phyloP scores from a whole-genome alignment of 306 rosid genomes.

The Potentilla sterilis region DNA sequence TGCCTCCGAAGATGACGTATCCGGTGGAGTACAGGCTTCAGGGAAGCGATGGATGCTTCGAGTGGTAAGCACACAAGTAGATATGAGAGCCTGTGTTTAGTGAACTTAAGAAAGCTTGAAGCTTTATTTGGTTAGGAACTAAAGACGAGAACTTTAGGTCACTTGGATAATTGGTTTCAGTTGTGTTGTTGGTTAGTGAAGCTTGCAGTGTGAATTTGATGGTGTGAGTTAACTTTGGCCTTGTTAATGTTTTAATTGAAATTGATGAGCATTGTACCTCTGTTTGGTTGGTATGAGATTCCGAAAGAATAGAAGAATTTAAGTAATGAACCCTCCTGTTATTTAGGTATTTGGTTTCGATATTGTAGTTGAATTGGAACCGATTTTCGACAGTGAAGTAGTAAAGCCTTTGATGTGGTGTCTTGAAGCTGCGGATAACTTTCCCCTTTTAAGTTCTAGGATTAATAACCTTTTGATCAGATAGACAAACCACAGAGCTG shows the following conservation, averaged over 20 bases:
- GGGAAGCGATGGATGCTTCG: constrained; percentile 95
- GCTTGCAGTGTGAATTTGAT: background rate
- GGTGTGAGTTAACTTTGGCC: background rate
- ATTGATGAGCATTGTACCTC: background rate
- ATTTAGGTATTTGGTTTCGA: background rate
- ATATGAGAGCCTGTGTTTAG: background rate
- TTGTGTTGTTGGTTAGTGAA: background rate
- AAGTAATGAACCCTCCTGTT: background rate
- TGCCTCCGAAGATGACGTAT: constrained; percentile 80
- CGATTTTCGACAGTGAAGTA: background rate
- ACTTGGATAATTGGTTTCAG: background rate
- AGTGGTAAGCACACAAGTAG: constrained; percentile 43
- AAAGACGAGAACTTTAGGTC: too few species aligned
- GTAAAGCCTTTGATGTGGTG: background rate
- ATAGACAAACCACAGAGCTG: background rate
- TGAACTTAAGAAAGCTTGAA: background rate
- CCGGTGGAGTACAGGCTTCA: constrained; percentile 83
- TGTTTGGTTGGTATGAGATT: background rate
- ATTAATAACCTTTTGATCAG: background rate
- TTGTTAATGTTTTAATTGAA: background rate
- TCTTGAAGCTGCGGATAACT: background rate
- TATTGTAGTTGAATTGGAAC: background rate
- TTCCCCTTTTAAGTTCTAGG: background rate
- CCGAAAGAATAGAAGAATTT: background rate
- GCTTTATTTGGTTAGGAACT: background rate